Percentiles rank a stretch among this genome's conserved stretches.
phyloP scores from a whole-genome alignment of 352 stramenopile genomes.

The Phytophthora cajani region DNA sequence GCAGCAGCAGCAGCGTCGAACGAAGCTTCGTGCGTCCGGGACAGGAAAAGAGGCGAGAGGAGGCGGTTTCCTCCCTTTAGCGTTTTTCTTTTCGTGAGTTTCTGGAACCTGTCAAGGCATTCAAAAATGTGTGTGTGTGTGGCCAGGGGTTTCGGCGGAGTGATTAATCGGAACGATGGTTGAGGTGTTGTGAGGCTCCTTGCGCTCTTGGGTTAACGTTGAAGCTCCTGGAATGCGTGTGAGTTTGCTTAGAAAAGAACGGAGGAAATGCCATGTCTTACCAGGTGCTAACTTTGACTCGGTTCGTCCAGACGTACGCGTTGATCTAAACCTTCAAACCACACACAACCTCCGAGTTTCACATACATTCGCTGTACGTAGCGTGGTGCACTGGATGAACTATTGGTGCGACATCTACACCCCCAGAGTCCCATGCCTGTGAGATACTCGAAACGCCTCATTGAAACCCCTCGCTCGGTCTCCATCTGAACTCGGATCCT shows the following conservation, averaged over 20 bases:
- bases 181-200: conserved; percentile 4
- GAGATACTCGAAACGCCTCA: conserved; percentile 35
- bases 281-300: conserved; percentile 2
- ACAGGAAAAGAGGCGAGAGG: conserved; percentile 9
- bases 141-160: conserved; percentile 16
- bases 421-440: conserved; percentile 28
- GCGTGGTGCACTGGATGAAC: conserved; percentile 8
- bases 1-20: conserved; percentile 5
- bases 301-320: neutral
- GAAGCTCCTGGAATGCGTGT: neutral
- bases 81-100: conserved; percentile 24
- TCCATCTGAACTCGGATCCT: conserved; percentile 10
- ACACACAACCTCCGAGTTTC: conserved; percentile 1
- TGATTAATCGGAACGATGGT: conserved; percentile 27
- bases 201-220: conserved; percentile 3
- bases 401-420: conserved; percentile 23
- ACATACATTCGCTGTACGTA: neutral
- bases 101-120: conserved; percentile 26
- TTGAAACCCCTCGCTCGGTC: conserved; percentile 27
- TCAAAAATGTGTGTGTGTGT: conserved; percentile 12
- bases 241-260: conserved; percentile 5
- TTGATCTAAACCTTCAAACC: neutral
- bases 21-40: neutral
- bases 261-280: conserved; percentile 21
- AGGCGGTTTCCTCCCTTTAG: conserved; percentile 26